Percentiles rank a stretch among this genome's conserved stretches.
Evolutionary conservation across 2,329 filamentous ascomycete species (phyloP).

Genomic region (Aspergillus glaucus): DNA sequence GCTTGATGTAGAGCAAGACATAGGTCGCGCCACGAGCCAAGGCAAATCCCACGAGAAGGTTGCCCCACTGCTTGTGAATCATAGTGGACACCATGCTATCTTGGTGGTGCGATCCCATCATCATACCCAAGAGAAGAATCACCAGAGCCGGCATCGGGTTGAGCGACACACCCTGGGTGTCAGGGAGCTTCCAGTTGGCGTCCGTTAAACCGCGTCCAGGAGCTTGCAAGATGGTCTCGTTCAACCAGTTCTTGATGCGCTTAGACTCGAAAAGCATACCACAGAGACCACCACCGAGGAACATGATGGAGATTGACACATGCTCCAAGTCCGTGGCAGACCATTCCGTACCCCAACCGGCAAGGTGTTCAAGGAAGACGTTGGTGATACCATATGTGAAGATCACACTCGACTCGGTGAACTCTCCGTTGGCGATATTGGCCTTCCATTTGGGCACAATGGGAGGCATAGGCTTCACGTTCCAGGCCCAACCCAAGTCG

Average conservation of each 20-base stretch:
- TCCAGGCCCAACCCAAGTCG: slow-evolving; percentile 94
- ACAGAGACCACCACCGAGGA: slow-evolving; percentile 82
- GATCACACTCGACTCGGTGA: slow-evolving; percentile 82
- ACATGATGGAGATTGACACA: slow-evolving; percentile 84
- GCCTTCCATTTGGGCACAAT: slow-evolving; percentile 58
- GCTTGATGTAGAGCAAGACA: slow-evolving; percentile 68
- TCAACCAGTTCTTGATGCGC: slow-evolving; percentile 54
- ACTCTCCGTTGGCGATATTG: slow-evolving; percentile 69
- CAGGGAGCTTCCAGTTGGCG: slow-evolving; percentile 53
- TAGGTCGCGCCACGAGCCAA: slow-evolving; percentile 76
- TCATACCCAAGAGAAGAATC: slow-evolving; percentile 78
- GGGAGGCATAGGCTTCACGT: slow-evolving; percentile 60
- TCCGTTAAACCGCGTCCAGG: slow-evolving; percentile 38
- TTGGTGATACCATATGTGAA: slow-evolving; percentile 85
- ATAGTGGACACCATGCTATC: slow-evolving; percentile 76
- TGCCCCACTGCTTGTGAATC: slow-evolving; percentile 92
- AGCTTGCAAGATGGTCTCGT: slow-evolving; percentile 42
- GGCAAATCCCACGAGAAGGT: slow-evolving; percentile 72
- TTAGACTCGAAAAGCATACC: slow-evolving; percentile 81
- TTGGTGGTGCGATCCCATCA: slow-evolving; percentile 94
- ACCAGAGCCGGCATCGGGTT: slow-evolving; percentile 85
- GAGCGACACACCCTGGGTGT: slow-evolving; percentile 66
- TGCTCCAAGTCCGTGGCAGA: slow-evolving; percentile 79
- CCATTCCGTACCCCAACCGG: slow-evolving; percentile 65
- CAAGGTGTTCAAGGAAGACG: slow-evolving; percentile 85